phyloP scores from a whole-genome alignment of 163 green algal species.

The Trebouxiophyceae sp. region DNA sequence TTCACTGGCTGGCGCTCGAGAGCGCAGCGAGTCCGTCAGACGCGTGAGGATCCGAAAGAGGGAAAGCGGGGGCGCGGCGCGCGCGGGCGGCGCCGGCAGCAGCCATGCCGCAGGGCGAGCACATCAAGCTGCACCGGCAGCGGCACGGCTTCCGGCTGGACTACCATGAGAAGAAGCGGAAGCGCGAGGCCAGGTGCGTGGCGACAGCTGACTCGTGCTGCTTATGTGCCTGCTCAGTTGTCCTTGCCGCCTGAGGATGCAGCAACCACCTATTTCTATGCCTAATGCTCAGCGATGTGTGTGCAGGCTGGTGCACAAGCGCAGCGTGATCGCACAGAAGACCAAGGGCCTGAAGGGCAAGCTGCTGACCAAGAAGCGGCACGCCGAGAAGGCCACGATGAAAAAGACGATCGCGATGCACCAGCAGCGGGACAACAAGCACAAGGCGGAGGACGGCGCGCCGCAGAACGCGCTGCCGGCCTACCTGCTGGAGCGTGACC shows the following conservation, averaged over 20 bases:
- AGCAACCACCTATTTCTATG: conserved; percentile 49
- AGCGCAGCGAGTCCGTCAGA: too few relatives aligned
- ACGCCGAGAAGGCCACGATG: conserved; percentile 96
- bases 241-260: too few relatives aligned
- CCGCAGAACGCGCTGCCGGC: conserved; percentile 84
- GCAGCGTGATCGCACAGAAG: conserved; percentile 66
- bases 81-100: not conserved
- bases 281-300: not conserved
- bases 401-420: conserved; percentile 97
- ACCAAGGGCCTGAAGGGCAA: conserved; percentile 96
- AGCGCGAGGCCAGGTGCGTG: conserved; percentile 86
- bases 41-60: too few relatives aligned
- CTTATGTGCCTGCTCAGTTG: too few relatives aligned
- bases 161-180: conserved; percentile 88
- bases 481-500: conserved; percentile 97
- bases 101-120: conserved; percentile 94
- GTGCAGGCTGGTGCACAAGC: conserved; percentile 47
- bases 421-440: conserved; percentile 88
- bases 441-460: conserved; percentile 83
- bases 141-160: conserved; percentile 88
- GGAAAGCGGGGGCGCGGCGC: too few relatives aligned
- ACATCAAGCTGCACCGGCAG: conserved; percentile 96
- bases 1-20: too few relatives aligned
- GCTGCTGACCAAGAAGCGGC: conserved; percentile 96
- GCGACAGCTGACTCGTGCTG: too few relatives aligned